Evolutionary conservation across 1,139 yeast genomes (phyloP), one percentile per base, ranked within the genome.

Genomic region (Sugiyamaella xylanicola): DNA sequence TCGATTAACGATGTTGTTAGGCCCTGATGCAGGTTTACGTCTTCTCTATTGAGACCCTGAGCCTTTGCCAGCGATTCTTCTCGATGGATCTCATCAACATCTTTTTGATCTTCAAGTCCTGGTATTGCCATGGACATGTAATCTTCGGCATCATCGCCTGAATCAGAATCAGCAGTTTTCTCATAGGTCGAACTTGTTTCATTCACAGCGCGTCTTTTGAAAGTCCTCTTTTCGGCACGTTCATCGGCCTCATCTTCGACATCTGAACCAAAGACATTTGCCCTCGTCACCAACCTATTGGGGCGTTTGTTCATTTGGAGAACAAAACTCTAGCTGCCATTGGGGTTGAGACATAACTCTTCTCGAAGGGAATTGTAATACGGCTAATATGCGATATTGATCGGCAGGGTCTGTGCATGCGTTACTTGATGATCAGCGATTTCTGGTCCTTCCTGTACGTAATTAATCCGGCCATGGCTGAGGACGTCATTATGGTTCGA

Each of bases 61-160:
- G 41, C 41, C 20, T 47, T 32, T 16, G 51, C 46, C 13, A 54
- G 46, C 16, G 39, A 25, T 19, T 54, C 53, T 27, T 46, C 49
- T 4, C 25, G 35, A 16, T 51, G 44, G 9, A n/a, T 19, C 4
- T 27, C 22, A 7, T 57, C 56, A 4, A 37, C n/a, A 13, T 55
- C 56, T 20, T 39, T 43, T 43, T 56, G 59, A 16, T 58, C 56
- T 13, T 52, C 54, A n/a, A 32, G 22, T 39, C 58, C 59, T 17
- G 58, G 54, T 25, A 68, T 54, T 9, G 44, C 53, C 70, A 69
- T 68, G 3, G 63, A 61, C 68, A 69, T 59, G 55, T 69, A 69
- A 48, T 68, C 72, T 4, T 67, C 72, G 15, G 63, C 61, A n/a
- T 54, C 58, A n/a, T 39, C 29, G 19, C 36, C 48, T n/a, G 36